Evolutionary conservation across 176 grass and related monocot species (phyloP), one percentile per base, ranked within the genome.

Genomic region (Raddia distichophylla): DNA sequence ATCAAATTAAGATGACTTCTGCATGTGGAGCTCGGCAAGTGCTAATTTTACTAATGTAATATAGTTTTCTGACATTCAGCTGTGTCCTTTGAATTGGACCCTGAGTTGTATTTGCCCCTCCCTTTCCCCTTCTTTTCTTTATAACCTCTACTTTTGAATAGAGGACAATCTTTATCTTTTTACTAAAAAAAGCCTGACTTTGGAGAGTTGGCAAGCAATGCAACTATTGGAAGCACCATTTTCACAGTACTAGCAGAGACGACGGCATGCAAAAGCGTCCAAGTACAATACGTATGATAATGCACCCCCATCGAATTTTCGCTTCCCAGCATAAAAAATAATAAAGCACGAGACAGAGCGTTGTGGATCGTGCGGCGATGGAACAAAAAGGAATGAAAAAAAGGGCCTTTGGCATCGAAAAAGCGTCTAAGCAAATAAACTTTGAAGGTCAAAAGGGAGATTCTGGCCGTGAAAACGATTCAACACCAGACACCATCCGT

Each of bases 311-410:
- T 44, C 22, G 3, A 10, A 54, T 73, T 73, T 55, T 71, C 58
- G 64, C 20, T 66, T 73, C 47, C 5, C 15, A 65, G 37, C n/a
- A 73, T 40, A 80, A 42, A 19, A 11, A 15, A 66, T 54, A 57
- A 61, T 8, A 16, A 79, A 43, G 77, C 45, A 60, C 14, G 5
- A 35, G 71, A 87, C 71, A 82, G 18, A 54, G 65, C 71, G 10
- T 34, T 9, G 71, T 87, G 85, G 85, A 76, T 61, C 53, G 76
- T 51, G 71, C 10, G 70, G 77, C 76, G 77, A 22, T 67, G 51
- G 60, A 50, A n/a, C 75, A 13, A 2, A 40, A 40, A 40, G 37
- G 37, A 40, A 40, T 40, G 60, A 17, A 46, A 44, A 48, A 8
- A 18, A 61, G 3, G 59, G 6, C 59, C 43, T 75, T 75, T 74